A percentile compares a stretch with the other conserved stretches of the same genome.
Evolutionary conservation across 2,329 filamentous ascomycete genomes (phyloP).

Genomic region (Waltergamsia citrina): DNA sequence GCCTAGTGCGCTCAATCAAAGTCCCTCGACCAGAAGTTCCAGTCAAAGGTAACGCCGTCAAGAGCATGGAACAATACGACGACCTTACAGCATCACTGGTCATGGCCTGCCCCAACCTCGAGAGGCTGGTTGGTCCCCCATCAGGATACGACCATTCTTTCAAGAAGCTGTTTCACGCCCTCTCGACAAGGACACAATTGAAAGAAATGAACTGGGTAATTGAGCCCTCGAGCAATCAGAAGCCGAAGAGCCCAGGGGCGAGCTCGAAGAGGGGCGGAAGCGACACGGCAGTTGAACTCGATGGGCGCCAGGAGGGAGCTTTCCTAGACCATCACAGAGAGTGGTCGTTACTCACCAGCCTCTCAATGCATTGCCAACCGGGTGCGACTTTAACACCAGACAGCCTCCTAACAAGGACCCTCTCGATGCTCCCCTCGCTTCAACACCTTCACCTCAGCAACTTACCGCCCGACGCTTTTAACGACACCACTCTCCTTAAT

Average conservation of each 20-base stretch:
- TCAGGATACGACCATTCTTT: constrained; percentile 46
- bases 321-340: constrained; percentile 42
- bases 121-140: constrained; percentile 45
- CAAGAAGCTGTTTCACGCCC: constrained; percentile 46
- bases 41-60: constrained; percentile 13
- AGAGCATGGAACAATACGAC: constrained; percentile 39
- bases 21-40: constrained; percentile 35
- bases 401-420: constrained; percentile 39
- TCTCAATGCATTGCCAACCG: constrained; percentile 50
- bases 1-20: constrained; percentile 46
- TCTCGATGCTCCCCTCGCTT: constrained; percentile 42
- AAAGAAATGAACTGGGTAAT: constrained; percentile 52
- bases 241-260: constrained; percentile 10
- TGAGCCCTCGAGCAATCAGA: constrained; percentile 21
- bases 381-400: constrained; percentile 43
- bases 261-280: constrained; percentile 12
- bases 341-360: constrained; percentile 44
- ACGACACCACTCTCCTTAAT: constrained; percentile 42
- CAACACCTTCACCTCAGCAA: constrained; percentile 50
- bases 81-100: constrained; percentile 50
- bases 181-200: constrained; percentile 46
- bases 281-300: constrained; percentile 18
- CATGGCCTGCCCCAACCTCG: constrained; percentile 57
- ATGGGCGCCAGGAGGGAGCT: constrained; percentile 23
- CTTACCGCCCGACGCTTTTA: constrained; percentile 45